Base-by-base conservation (phyloP, 352 stramenopile species). In the Globisporangium spinosum region DNA sequence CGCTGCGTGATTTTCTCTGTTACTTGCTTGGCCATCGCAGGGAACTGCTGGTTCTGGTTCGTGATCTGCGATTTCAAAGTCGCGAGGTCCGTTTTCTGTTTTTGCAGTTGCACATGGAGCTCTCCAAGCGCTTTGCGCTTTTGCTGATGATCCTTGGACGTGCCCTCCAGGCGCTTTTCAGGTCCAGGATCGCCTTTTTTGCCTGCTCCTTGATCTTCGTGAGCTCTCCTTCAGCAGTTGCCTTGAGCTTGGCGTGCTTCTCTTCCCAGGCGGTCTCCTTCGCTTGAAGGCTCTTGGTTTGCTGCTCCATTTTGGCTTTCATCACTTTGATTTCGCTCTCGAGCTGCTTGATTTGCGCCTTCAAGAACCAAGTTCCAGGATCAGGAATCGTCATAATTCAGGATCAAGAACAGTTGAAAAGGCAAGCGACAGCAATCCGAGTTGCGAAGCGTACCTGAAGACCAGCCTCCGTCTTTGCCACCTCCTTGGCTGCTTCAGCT, bases 161-260 rank as follows among this genome's bases (percentile, higher is more conserved):
- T 83, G 22, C 68, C 38, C 34, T 96, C 83, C 20, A 96, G 75
- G 38, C 86, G 88, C 51, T 87, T 85, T 93, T 93, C 9, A 95
- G 76, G 20, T 95, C 86, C 58, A 94, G 61, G 56, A 96, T 95
- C 49, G 89, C 87, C 68, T 91, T 90, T 69, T 96, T 96, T 1
- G 89, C 89, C 38, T 96, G 89, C 62, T 96, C 84, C 62, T 96
- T 95, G 62, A 94, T 93, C 58, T 94, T 96, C 40, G 70, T 73
- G 23, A 95, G 77, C 58, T 96, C 88, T 0, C 58, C 70, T 59
- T 96, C 88, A 0, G 86, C 86, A 3, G 82, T 90, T 3, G 77
- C 68, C 69, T 96, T 94, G 4, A 96, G 75, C 60, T 94, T 94
- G 25, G 83, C 70, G 55, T 94, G 75, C 29, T 83, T 90, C 55